These are phyloP conservation scores for Cardamine resedifolia DNA, from an alignment of 345 rosid genomes.

Conservation along the genomic window DNA sequence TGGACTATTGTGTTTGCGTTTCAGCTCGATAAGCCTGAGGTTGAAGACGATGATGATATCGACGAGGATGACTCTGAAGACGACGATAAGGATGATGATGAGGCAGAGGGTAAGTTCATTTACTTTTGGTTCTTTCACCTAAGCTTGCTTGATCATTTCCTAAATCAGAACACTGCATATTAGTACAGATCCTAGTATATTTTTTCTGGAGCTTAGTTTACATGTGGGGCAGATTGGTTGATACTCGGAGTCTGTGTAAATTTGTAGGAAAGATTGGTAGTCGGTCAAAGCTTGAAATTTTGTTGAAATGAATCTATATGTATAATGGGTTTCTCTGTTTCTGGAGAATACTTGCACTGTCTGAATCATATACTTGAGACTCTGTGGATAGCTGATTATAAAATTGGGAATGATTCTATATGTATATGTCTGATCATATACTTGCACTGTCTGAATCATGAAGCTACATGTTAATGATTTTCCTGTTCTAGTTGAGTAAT, in stretches of 20 bases:
- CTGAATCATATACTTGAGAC: too few species aligned
- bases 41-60: constrained; percentile 67
- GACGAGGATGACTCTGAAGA: constrained; percentile 69
- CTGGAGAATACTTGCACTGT: too few species aligned
- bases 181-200: not conserved
- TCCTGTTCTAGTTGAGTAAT: not conserved
- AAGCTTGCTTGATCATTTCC: not conserved
- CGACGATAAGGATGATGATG: constrained; percentile 56
- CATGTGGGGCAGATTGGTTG: not conserved
- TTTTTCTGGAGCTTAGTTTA: not conserved
- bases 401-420: not conserved
- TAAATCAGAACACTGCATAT: not conserved
- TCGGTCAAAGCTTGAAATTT: too few species aligned
- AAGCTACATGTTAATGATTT: not conserved
- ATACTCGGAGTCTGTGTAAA: not conserved
- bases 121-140: not conserved
- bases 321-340: too few species aligned
- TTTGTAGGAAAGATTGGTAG: not conserved
- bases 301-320: too few species aligned
- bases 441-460: too few species aligned
- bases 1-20: not conserved
- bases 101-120: constrained; percentile 48
- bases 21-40: constrained; percentile 68
- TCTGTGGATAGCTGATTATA: too few species aligned
- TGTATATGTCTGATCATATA: too few species aligned